These are phyloP conservation scores for Citeromyces siamensis DNA, from an alignment of 1,139 yeast genomes.

Conservation along the genomic window DNA sequence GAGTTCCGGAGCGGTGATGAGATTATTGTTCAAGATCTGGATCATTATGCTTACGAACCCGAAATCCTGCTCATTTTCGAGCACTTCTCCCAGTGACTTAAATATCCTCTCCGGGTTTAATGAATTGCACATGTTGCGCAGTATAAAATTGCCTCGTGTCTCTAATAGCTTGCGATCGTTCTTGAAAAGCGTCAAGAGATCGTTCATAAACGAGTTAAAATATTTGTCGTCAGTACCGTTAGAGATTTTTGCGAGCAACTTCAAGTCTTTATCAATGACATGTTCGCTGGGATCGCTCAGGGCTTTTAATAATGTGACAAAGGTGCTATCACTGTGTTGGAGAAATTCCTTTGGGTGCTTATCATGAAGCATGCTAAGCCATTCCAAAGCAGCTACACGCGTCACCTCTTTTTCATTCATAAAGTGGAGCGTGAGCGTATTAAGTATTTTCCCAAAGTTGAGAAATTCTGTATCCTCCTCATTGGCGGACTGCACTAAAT, in stretches of 20 bases:
- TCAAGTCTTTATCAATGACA: slow-evolving; percentile 69
- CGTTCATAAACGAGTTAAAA: slow-evolving; percentile 65
- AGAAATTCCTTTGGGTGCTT: slow-evolving; percentile 54
- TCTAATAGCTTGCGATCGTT: slow-evolving; percentile 50
- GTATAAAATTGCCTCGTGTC: slow-evolving; percentile 71
- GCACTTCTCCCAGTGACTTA: slow-evolving; percentile 66
- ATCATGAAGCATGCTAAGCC: slow-evolving; percentile 78
- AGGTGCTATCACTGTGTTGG: slow-evolving; percentile 51
- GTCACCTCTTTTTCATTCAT: slow-evolving; percentile 69
- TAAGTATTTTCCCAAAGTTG: slow-evolving; percentile 47
- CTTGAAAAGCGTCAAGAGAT: slow-evolving; percentile 58
- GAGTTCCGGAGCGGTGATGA: slow-evolving; percentile 83
- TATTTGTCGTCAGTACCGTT: slow-evolving; percentile 67
- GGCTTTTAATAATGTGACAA: slow-evolving; percentile 69
- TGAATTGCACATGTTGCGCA: slow-evolving; percentile 73
- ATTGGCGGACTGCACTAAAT: slow-evolving; percentile 25
- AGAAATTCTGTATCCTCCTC: slow-evolving; percentile 19
- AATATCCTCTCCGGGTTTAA: slow-evolving; percentile 78
- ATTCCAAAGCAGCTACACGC: slow-evolving; percentile 75
- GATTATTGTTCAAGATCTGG: slow-evolving; percentile 76
- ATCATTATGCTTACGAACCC: slow-evolving; percentile 74
- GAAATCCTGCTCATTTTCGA: slow-evolving; percentile 50
- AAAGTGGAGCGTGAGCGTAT: slow-evolving; percentile 48
- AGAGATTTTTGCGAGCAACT: slow-evolving; percentile 69
- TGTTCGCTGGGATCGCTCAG: slow-evolving; percentile 79